Base-by-base conservation (phyloP, 139 green algal species). In the Chlamydomonas incerta region DNA sequence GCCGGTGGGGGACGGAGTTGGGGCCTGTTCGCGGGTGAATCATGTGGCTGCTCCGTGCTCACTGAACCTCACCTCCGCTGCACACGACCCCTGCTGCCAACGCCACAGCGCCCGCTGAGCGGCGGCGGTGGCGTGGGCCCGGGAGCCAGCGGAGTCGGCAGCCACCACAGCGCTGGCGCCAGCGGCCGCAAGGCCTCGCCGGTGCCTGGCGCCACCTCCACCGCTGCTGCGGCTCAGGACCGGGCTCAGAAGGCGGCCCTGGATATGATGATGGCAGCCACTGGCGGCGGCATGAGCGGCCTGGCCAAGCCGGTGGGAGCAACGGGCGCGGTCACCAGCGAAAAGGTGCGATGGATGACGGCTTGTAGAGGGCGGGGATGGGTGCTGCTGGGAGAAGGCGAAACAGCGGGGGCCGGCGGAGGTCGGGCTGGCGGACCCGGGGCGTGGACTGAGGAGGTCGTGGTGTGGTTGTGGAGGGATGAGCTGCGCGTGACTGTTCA, bases 231-330 rank as follows among this genome's bases (percentile, higher is more conserved):
- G 28, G 77, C 77, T 14, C 77, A 83, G 77, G 77, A 83, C 41
- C 63, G 77, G 15, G 77, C 63, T 1, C 77, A 83, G 63, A 83
- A 83, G 41, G 63, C 77, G 41, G 77, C 77, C 0, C 77, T 83
- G 17, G 77, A 83, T 29, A 37, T 83, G 35, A 74, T 83, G 77
- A 74, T 83, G 0, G 77, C 77, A 14, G 77, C 77, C 34, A 74
- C 63, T 28, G 77, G 77, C 29, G 63, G 77, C 63, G 65, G 41
- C 8, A 46, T 65, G 5, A 47, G 63, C 1, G 28, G 74, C 46
- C 41, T 29, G 46, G 68, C 26, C 29, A 83, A 83, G 63, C 37
- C 65, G 77, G 77, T 65, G 13, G 50, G 72, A 63, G 29, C 29
- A 28, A 17, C 60, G 37, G 58, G 3, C 6, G 26, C n/a, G 1